Evolutionary conservation across 805 yeast species (phyloP).

Genomic region (Metschnikowia similis): DNA sequence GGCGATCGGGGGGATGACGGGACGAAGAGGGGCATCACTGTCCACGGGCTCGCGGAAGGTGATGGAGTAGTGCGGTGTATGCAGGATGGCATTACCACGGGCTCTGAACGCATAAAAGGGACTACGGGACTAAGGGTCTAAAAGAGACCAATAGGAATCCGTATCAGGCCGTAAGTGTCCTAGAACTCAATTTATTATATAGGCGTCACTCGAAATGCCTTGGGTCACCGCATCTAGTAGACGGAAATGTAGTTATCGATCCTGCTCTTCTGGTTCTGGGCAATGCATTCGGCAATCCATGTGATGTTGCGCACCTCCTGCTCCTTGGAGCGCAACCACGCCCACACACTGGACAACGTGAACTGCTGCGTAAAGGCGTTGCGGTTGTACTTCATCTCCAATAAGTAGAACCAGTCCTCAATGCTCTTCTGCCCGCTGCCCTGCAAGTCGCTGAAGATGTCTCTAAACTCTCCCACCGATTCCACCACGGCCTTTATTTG

Average conservation of each 20-base stretch:
- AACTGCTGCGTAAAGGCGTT: slow-evolving; percentile 96
- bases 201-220: not conserved
- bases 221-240: slow-evolving; percentile 35
- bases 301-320: slow-evolving; percentile 96
- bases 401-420: slow-evolving; percentile 90
- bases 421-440: slow-evolving; percentile 50
- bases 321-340: slow-evolving; percentile 93
- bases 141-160: too few relatives aligned
- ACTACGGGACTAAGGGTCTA: too few relatives aligned
- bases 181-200: not conserved
- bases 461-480: slow-evolving; percentile 62
- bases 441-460: slow-evolving; percentile 42
- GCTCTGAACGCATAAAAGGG: too few relatives aligned
- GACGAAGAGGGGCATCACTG: slow-evolving; percentile 9
- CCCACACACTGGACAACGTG: slow-evolving; percentile 86
- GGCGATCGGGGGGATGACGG: slow-evolving; percentile 12
- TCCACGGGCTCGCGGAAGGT: not conserved
- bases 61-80: not conserved
- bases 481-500: slow-evolving; percentile 65
- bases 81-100: not conserved
- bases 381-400: slow-evolving; percentile 89
- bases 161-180: too few relatives aligned
- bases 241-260: slow-evolving; percentile 88
- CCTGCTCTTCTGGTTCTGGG: slow-evolving; percentile 95
- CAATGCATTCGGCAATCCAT: slow-evolving; percentile 99